Percentiles rank a stretch among this genome's conserved stretches.
Evolutionary conservation across 2,329 filamentous ascomycete genomes (phyloP).

Genomic region (Trichoderma pleuroti): DNA sequence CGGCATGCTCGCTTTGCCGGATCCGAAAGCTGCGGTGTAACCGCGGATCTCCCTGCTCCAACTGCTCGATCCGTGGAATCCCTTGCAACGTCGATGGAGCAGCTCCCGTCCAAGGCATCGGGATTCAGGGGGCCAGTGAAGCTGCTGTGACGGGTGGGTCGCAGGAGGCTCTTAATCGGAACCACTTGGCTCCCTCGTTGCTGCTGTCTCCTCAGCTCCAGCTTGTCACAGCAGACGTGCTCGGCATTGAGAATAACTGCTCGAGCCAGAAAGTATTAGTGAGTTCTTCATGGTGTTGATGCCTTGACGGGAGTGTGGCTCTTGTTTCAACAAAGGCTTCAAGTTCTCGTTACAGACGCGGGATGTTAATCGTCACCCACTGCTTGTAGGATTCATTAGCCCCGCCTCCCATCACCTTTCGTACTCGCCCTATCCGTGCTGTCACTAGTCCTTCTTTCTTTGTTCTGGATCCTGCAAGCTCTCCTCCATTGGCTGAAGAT

Average conservation of each 20-base stretch:
- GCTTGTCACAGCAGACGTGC: conserved; percentile 8
- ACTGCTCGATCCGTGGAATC: conserved; percentile 11
- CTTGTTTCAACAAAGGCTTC: neutral
- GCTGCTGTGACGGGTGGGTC: neutral
- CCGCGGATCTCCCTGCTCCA: conserved; percentile 7
- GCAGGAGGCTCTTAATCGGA: conserved; percentile 3
- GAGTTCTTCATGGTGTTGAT: neutral
- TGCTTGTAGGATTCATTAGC: neutral
- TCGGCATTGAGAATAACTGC: neutral
- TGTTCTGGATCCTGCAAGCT: conserved; percentile 26
- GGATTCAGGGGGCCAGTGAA: neutral
- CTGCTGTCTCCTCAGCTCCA: conserved; percentile 2
- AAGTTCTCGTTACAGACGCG: neutral
- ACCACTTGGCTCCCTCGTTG: conserved; percentile 3
- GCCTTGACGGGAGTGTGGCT: neutral
- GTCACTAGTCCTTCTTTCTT: conserved; percentile 34
- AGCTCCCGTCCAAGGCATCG: neutral
- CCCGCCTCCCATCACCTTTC: neutral
- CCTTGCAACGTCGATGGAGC: neutral
- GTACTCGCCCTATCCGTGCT: conserved; percentile 21
- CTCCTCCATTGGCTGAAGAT: conserved; percentile 22
- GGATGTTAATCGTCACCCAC: neutral
- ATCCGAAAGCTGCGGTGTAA: conserved; percentile 14
- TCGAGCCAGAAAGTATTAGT: conserved; percentile 3
- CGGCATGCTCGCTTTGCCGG: conserved; percentile 11